Evolutionary conservation across 1,139 yeast species (phyloP).

Genomic region (Saccharomyces hybrid): DNA sequence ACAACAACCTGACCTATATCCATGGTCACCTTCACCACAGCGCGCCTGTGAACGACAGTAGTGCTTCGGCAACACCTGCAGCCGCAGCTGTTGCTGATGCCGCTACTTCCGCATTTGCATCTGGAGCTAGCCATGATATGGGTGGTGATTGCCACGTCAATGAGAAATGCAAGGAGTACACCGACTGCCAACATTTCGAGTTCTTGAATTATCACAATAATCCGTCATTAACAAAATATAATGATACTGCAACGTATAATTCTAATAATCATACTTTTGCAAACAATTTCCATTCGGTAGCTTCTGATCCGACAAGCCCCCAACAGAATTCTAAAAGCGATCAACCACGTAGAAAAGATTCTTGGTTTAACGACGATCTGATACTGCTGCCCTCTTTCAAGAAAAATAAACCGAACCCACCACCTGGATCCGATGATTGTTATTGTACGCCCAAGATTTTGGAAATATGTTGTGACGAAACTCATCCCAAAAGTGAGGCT

Average conservation of each 20-base stretch:
- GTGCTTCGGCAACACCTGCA: not conserved
- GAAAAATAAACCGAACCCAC: constrained; percentile 2
- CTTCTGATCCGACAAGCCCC: not conserved
- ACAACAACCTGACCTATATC: constrained; percentile 55
- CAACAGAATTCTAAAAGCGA: not conserved
- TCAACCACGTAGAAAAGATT: not conserved
- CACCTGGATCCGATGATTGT: constrained; percentile 9
- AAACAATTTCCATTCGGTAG: not conserved
- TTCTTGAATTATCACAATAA: constrained; percentile 34
- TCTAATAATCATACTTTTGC: not conserved
- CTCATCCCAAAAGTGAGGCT: constrained; percentile 15
- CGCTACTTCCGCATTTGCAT: not conserved
- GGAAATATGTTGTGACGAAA: constrained; percentile 36
- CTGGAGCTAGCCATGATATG: not conserved
- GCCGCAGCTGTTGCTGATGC: not conserved
- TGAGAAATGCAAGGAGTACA: constrained; percentile 6
- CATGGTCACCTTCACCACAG: constrained; percentile 58
- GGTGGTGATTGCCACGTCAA: not conserved
- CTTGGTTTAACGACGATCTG: not conserved
- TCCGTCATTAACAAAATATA: not conserved
- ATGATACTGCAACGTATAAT: not conserved
- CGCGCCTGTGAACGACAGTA: constrained; percentile 3
- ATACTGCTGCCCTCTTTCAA: not conserved
- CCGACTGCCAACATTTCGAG: constrained; percentile 37
- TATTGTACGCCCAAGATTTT: constrained; percentile 34